Base-by-base conservation (phyloP, 176 grass and related monocot genomes). In the Rhynchospora breviuscula region DNA sequence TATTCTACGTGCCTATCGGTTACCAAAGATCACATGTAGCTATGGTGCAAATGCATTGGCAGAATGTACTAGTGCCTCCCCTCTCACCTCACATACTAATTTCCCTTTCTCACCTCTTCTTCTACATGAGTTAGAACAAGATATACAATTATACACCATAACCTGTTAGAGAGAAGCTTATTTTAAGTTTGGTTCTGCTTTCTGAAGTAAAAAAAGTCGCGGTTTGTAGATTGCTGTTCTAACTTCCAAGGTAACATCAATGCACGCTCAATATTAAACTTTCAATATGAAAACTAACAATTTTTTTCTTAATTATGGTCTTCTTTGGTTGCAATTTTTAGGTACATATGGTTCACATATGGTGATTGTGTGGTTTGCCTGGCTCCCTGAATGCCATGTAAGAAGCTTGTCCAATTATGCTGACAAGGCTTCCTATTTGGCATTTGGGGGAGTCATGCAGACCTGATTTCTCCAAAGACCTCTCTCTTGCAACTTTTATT, bases 311-410 rank as follows among this genome's bases (percentile, higher is more conserved):
- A 7, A 67, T 19, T 45, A 10, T 70, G 43, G 7, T 70, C n/a
- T 4, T 19, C n/a, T 65, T 47, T 71, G 15, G 18, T 71, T 70
- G 3, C 2, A 46, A 46, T 45, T 44, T 69, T 2, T 47, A 71
- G 67, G 40, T 71, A 59, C n/a, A 5, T 59, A 59, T 59, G 57
- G 17, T 59, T 7, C 17, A 71, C 43, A 47, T 47, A 18, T 71
- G 40, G 8, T 0, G 18, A 47, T 71, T 47, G 67, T 71, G 40
- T 47, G 18, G 40, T 71, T 70, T 89, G 87, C 92, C 92, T 94
- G 90, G 92, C 92, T 94, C 90, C 92, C 92, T 94, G 92, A 90
- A 94, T 94, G 92, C 92, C 92, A 94, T 92, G 88, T 79, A 88
- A 85, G 90, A 90, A 88, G 89, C 90, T 46, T 56, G 86, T 74